Conservation (phyloP, 129 eudicot genomes). For the Kitagawia praeruptora region DNA sequence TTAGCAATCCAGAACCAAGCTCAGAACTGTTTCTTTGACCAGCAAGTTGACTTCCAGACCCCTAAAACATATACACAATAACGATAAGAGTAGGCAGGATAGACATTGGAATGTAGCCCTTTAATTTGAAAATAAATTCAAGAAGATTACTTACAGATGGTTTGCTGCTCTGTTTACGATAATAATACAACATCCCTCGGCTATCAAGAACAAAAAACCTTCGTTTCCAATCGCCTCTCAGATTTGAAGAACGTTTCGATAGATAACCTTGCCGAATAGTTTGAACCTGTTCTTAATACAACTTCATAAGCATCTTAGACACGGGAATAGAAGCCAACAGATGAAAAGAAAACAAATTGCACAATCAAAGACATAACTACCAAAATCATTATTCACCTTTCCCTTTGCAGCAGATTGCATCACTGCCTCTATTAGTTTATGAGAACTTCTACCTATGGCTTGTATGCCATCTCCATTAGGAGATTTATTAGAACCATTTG, state of each 20-base stretch:
- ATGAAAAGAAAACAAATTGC: not conserved
- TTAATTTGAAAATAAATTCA: not conserved
- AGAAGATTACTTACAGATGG: constrained; percentile 58
- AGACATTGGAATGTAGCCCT: not conserved
- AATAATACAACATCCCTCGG: constrained; percentile 87
- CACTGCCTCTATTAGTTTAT: constrained; percentile 91
- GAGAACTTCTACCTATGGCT: constrained; percentile 96
- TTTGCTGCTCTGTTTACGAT: constrained; percentile 77
- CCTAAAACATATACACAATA: constrained; percentile 29
- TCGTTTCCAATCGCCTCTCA: constrained; percentile 95
- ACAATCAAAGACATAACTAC: not conserved
- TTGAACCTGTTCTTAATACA: constrained; percentile 55
- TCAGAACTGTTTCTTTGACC: constrained; percentile 97
- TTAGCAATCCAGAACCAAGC: constrained; percentile 89
- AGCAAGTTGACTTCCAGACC: constrained; percentile 69
- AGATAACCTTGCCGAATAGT: constrained; percentile 92
- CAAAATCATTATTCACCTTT: constrained; percentile 37
- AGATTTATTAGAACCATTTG: constrained; percentile 87
- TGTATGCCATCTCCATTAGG: constrained; percentile 99
- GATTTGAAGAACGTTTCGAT: constrained; percentile 77
- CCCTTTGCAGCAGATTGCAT: constrained; percentile 96
- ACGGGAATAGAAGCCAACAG: not conserved
- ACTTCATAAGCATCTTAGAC: not conserved
- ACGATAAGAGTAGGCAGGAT: not conserved
- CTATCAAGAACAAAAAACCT: constrained; percentile 96